Conservation (phyloP, 2,329 filamentous ascomycete species). For the Aspergillus sp. region DNA sequence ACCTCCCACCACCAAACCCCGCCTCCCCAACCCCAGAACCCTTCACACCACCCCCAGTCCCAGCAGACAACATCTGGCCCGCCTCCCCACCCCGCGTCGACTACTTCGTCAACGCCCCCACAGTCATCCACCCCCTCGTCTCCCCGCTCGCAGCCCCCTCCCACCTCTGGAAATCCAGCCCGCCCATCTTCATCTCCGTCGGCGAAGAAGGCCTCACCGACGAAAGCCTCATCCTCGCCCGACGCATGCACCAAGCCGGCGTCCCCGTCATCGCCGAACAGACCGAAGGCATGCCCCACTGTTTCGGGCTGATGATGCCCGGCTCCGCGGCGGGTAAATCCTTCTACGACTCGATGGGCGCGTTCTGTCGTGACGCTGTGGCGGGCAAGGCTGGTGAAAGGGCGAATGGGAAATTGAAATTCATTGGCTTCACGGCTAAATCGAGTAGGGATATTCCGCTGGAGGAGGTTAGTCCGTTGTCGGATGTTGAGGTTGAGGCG, state of each 20-base stretch:
- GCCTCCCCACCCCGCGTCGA: slow-evolving; percentile 43
- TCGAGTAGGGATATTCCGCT: slow-evolving; percentile 31
- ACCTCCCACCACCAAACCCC: slow-evolving; percentile 30
- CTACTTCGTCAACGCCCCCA: slow-evolving; percentile 40
- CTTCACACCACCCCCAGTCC: slow-evolving; percentile 30
- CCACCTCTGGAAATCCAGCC: slow-evolving; percentile 42
- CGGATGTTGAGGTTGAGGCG: slow-evolving; percentile 38
- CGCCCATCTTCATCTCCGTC: slow-evolving; percentile 42
- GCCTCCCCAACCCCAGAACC: slow-evolving; percentile 13
- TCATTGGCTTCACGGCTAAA: slow-evolving; percentile 30
- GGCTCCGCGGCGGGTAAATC: slow-evolving; percentile 47
- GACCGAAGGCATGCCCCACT: slow-evolving; percentile 50
- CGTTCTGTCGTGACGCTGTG: slow-evolving; percentile 49
- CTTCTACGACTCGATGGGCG: slow-evolving; percentile 57
- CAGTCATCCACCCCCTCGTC: slow-evolving; percentile 41
- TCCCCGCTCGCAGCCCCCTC: slow-evolving; percentile 38
- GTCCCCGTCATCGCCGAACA: slow-evolving; percentile 39
- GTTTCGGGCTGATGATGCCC: slow-evolving; percentile 58
- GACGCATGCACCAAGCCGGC: slow-evolving; percentile 40
- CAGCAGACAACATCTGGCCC: slow-evolving; percentile 43
- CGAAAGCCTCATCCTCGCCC: slow-evolving; percentile 41
- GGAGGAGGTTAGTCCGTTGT: slow-evolving; percentile 32
- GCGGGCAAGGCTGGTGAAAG: slow-evolving; percentile 23
- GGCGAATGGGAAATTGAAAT: slow-evolving; percentile 30
- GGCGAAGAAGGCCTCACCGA: slow-evolving; percentile 46